These are phyloP conservation scores for Colletotrichum chlorophyti DNA, from an alignment of 2,329 filamentous ascomycete genomes.

Conservation along the genomic window DNA sequence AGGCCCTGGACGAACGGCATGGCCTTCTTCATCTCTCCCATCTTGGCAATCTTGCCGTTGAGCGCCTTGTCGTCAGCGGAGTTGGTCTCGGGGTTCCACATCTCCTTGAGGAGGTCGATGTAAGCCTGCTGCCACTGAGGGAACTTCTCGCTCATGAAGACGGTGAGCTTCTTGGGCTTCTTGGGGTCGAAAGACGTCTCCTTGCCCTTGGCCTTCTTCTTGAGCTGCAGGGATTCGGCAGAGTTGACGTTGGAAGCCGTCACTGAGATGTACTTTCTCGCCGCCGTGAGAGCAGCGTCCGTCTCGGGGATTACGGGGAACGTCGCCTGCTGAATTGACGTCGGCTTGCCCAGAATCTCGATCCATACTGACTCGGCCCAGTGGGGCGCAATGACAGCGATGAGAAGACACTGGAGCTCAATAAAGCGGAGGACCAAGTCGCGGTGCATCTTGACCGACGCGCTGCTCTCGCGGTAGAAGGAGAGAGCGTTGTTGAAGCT, in stretches of 20 bases:
- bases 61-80: constrained; percentile 81
- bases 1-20: constrained; percentile 94
- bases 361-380: constrained; percentile 95
- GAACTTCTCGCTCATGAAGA: constrained; percentile 82
- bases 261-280: constrained; percentile 79
- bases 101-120: constrained; percentile 77
- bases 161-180: constrained; percentile 88
- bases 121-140: constrained; percentile 93
- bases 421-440: constrained; percentile 82
- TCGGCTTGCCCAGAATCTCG: constrained; percentile 81
- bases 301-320: constrained; percentile 75
- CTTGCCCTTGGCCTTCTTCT: constrained; percentile 95
- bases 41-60: constrained; percentile 79
- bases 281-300: constrained; percentile 74
- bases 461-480: constrained; percentile 85
- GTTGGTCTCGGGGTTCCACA: constrained; percentile 68
- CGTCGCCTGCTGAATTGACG: constrained; percentile 78
- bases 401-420: constrained; percentile 82
- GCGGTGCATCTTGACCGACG: constrained; percentile 85
- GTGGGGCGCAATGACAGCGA: constrained; percentile 87
- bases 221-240: constrained; percentile 81
- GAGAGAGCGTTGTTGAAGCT: constrained; percentile 81
- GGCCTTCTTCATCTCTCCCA: constrained; percentile 92
- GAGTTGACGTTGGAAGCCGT: constrained; percentile 84
- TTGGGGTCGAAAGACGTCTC: constrained; percentile 84